Percentiles rank a stretch among this genome's conserved stretches.
These are phyloP conservation scores for Teratosphaeria epicoccoides DNA, from an alignment of 2,329 filamentous ascomycete genomes.

Conservation along the genomic window DNA sequence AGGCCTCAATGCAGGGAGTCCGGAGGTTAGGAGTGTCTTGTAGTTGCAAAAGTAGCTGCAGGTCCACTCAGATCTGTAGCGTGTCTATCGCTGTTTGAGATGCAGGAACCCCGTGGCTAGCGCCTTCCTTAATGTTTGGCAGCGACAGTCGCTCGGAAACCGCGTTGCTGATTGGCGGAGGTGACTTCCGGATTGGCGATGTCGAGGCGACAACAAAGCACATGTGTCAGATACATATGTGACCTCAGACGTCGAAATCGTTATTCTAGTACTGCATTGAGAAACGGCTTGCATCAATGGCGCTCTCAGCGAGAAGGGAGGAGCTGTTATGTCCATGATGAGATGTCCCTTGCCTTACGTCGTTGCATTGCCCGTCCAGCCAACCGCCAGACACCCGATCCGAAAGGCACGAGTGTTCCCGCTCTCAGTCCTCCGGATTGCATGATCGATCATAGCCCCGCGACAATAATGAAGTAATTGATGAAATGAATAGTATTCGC, in stretches of 20 bases:
- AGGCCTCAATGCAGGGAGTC: not conserved
- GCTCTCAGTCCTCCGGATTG: not conserved
- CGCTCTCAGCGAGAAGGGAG: not conserved
- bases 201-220: not conserved
- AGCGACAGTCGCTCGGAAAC: not conserved
- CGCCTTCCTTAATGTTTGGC: constrained; percentile 1
- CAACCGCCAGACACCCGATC: not conserved
- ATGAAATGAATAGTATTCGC: not conserved
- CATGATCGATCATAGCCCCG: not conserved
- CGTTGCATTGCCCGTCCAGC: not conserved
- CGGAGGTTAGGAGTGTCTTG: not conserved
- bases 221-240: not conserved
- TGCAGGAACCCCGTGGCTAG: constrained; percentile 1
- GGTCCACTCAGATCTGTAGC: not conserved
- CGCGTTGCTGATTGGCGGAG: not conserved
- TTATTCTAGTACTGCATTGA: not conserved
- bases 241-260: not conserved
- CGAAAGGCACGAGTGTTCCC: not conserved
- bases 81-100: constrained; percentile 3
- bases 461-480: not conserved
- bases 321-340: not conserved
- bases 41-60: not conserved
- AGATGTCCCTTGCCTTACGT: not conserved
- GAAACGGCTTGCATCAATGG: constrained; percentile 1
- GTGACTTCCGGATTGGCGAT: not conserved